Percentiles rank a stretch among this genome's conserved stretches.
Conservation (phyloP, 169 alveolate genomes). For the Theileria annulata region DNA sequence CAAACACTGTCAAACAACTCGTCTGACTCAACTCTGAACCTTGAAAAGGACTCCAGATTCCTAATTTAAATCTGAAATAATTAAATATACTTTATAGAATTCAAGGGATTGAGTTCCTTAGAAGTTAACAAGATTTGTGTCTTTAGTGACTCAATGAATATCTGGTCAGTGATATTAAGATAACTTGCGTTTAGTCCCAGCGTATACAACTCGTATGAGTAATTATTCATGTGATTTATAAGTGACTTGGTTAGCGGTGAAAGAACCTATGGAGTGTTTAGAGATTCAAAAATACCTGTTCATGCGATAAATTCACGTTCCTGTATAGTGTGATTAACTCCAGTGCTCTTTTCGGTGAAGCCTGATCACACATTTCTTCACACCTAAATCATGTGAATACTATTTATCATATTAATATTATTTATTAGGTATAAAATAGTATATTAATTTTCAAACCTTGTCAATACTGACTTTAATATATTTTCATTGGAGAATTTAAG, state of each 20-base stretch:
- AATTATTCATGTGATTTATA: slow-evolving; percentile 34
- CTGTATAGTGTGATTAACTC: slow-evolving; percentile 39
- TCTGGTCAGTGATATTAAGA: slow-evolving; percentile 11
- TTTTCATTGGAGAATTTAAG: slow-evolving; percentile 34
- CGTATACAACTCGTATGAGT: slow-evolving; percentile 40
- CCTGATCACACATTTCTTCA: slow-evolving; percentile 21
- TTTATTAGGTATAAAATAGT: background rate
- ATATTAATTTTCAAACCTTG: slow-evolving; percentile 15
- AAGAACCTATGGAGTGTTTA: slow-evolving; percentile 10
- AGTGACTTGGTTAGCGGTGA: slow-evolving; percentile 28
- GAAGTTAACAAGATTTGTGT: slow-evolving; percentile 29
- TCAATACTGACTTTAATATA: slow-evolving; percentile 13
- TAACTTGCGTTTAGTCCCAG: slow-evolving; percentile 24
- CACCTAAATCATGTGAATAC: background rate
- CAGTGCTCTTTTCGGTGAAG: slow-evolving; percentile 53
- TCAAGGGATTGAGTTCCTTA: background rate
- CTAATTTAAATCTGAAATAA: background rate
- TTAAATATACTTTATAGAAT: background rate
- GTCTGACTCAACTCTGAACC: slow-evolving; percentile 25
- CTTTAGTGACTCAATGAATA: slow-evolving; percentile 15
- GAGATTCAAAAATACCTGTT: slow-evolving; percentile 1
- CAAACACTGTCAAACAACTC: slow-evolving; percentile 22
- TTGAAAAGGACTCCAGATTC: slow-evolving; percentile 45
- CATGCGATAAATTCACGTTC: slow-evolving; percentile 45
- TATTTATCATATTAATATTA: background rate